Evolutionary conservation across 345 rosid genomes (phyloP), one percentile per base, ranked within the genome.

Genomic region (Populus davidiana): DNA sequence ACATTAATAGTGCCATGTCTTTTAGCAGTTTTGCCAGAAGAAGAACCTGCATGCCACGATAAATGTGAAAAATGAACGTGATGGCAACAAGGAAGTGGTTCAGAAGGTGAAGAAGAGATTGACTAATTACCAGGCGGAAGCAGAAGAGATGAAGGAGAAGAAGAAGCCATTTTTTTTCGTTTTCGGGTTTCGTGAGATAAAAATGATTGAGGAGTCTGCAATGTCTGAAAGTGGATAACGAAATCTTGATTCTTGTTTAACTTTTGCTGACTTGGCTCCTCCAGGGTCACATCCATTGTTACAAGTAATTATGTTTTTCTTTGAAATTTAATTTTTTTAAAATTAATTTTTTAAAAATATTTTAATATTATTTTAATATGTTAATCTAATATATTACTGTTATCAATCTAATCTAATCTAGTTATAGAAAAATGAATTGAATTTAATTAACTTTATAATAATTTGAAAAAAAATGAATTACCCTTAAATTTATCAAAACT

Each of bases 61-160:
- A 54, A 67, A 62, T 14, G n/a, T n/a, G 10, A 73, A 20, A 21
- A 6, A 38, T 7, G 1, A 59, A n/a, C 69, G 27, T 56, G 27
- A 25, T 69, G 9, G 54, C 3, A 25, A 20, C 16, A 16, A 29
- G 13, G 10, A 29, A 5, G 29, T 4, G 6, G 14, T 1, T 9
- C 7, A 2, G 36, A 31, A 65, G 2, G 10, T 21, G 33, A 56
- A 49, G 54, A 13, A 5, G 18, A 72, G 50, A 10, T 25, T 5
- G 70, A 43, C 7, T n/a, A 44, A 1, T 76, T 86, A 88, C 90
- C 86, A 68, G 86, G 83, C 43, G 92, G 91, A 8, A 76, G 67
- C 8, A 69, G 69, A 39, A 27, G 68, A 76, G 79, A 54, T 23
- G 79, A 76, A 33, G 78, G 21, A 66, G 78, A 8, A 75, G 54